Conservation (phyloP, 139 green algal species). For the Tetraselmis striata region DNA sequence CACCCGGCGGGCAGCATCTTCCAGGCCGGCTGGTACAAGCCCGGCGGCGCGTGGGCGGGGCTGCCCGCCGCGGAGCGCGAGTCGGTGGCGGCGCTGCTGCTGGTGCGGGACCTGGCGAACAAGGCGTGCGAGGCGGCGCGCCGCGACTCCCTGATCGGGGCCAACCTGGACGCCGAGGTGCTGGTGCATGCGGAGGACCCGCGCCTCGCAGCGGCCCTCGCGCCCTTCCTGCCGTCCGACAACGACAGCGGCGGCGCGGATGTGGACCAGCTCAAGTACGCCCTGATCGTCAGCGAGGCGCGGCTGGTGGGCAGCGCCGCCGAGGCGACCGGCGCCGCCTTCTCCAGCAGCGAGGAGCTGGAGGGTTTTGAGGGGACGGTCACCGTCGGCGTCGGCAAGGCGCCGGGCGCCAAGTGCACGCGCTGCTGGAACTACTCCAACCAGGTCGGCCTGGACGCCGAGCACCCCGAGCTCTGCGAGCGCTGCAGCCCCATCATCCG, state of each 20-base stretch:
- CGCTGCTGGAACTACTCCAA: slow-evolving; percentile 95
- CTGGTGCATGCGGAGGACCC: slow-evolving; percentile 60
- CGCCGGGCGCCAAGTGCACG: slow-evolving; percentile 79
- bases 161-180: slow-evolving; percentile 71
- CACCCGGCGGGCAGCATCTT: background rate
- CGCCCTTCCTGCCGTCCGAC: background rate
- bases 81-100: slow-evolving; percentile 5
- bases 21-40: slow-evolving; percentile 2
- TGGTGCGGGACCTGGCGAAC: slow-evolving; percentile 19
- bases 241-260: slow-evolving; percentile 49
- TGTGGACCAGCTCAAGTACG: slow-evolving; percentile 71
- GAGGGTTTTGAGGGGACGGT: slow-evolving; percentile 40
- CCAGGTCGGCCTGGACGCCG: slow-evolving; percentile 30
- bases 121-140: slow-evolving; percentile 67
- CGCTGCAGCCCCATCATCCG: slow-evolving; percentile 48
- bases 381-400: slow-evolving; percentile 68
- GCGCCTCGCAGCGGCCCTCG: slow-evolving; percentile 12
- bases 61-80: slow-evolving; percentile 2
- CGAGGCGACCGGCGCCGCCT: background rate
- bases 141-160: slow-evolving; percentile 60
- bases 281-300: slow-evolving; percentile 71
- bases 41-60: background rate
- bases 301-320: slow-evolving; percentile 18
- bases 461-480: slow-evolving; percentile 81
- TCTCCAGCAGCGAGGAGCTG: slow-evolving; percentile 13